These are phyloP conservation scores for Debaryomyces prosopidis DNA, from an alignment of 805 yeast species.

Conservation along the genomic window DNA sequence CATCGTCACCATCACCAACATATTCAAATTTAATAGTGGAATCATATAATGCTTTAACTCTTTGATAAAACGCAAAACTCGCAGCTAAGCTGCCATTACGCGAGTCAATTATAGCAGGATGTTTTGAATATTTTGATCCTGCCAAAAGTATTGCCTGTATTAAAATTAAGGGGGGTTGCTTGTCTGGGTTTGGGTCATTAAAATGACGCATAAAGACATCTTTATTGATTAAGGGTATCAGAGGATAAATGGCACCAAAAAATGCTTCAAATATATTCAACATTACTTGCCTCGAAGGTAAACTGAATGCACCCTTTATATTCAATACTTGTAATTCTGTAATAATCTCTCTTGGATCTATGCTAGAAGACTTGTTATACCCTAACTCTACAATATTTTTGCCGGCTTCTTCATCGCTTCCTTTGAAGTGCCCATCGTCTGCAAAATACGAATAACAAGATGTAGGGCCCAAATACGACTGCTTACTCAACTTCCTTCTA, in stretches of 20 bases:
- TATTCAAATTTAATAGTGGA: constrained; percentile 9
- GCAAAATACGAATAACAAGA: constrained; percentile 9
- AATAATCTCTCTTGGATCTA: constrained; percentile 2
- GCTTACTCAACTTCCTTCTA: constrained; percentile 5
- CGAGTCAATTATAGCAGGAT: constrained; percentile 9
- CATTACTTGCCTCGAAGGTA: constrained; percentile 7
- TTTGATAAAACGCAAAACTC: constrained; percentile 1
- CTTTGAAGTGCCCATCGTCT: constrained; percentile 1
- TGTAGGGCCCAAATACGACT: constrained; percentile 9
- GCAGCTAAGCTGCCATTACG: constrained; percentile 4
- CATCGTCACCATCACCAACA: constrained; percentile 8
- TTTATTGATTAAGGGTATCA: constrained; percentile 10
- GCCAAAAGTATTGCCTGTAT: constrained; percentile 3
- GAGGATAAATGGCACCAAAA: constrained; percentile 8
- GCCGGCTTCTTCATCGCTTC: not conserved
- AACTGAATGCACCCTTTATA: constrained; percentile 7
- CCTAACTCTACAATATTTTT: not conserved
- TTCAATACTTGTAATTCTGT: constrained; percentile 7
- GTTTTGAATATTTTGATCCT: constrained; percentile 6
- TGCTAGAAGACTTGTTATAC: not conserved
- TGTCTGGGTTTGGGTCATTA: constrained; percentile 9
- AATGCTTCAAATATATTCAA: constrained; percentile 5
- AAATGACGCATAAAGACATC: constrained; percentile 8
- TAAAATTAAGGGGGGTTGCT: constrained; percentile 10
- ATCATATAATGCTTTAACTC: constrained; percentile 9